These are phyloP conservation scores for Megacollybia platyphylla DNA, from an alignment of 1,284 basidiomycete species.

Conservation along the genomic window DNA sequence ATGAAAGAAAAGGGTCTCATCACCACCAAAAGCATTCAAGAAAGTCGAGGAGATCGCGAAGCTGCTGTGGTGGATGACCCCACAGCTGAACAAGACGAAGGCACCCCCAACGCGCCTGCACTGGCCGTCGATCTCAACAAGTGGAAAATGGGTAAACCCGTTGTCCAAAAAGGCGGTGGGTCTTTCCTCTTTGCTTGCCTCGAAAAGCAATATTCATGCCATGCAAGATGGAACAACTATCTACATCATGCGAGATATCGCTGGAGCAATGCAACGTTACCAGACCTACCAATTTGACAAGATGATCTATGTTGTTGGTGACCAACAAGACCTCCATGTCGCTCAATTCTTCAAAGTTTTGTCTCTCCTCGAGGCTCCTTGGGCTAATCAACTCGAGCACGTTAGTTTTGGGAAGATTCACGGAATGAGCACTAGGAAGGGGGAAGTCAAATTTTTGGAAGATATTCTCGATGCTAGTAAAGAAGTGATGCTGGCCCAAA, in stretches of 20 bases:
- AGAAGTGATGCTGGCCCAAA: conserved; percentile 91
- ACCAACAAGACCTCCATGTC: conserved; percentile 92
- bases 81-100: conserved; percentile 1
- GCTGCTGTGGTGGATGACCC: neutral
- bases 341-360: conserved; percentile 94
- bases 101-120: conserved; percentile 37
- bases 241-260: conserved; percentile 98
- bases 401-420: conserved; percentile 89
- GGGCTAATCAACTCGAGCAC: conserved; percentile 74
- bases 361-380: conserved; percentile 82
- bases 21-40: conserved; percentile 27
- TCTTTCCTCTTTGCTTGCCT: conserved; percentile 1
- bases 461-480: conserved; percentile 90
- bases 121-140: conserved; percentile 77
- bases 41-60: conserved; percentile 4
- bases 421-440: conserved; percentile 97
- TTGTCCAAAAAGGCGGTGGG: conserved; percentile 79
- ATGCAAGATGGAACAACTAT: conserved; percentile 85
- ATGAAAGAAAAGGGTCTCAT: conserved; percentile 49
- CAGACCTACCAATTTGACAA: conserved; percentile 94
- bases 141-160: conserved; percentile 85
- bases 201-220: neutral
- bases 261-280: conserved; percentile 86
- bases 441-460: conserved; percentile 93
- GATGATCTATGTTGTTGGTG: conserved; percentile 93